phyloP scores from a whole-genome alignment of 176 grass and related monocot genomes.

The Thalia dealbata region DNA sequence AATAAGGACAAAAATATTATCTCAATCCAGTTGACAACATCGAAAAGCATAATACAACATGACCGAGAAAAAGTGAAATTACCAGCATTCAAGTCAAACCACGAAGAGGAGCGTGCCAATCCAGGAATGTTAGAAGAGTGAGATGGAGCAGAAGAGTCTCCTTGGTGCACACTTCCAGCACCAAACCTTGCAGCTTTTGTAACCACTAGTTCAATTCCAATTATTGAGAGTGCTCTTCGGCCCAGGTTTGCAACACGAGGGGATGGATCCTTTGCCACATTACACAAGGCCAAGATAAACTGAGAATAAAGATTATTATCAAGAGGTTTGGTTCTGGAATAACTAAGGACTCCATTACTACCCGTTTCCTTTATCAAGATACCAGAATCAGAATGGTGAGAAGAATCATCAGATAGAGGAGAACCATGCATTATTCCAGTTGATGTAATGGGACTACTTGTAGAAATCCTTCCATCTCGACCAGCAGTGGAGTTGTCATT shows the following conservation, averaged over 20 bases:
- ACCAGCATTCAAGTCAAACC: constrained; percentile 97
- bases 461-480: constrained; percentile 60
- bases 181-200: constrained; percentile 65
- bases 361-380: constrained; percentile 56
- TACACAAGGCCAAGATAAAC: constrained; percentile 66
- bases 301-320: constrained; percentile 66
- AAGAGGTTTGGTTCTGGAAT: constrained; percentile 39
- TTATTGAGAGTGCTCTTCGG: constrained; percentile 58
- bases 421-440: constrained; percentile 71
- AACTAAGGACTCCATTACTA: constrained; percentile 63
- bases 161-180: constrained; percentile 37
- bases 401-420: constrained; percentile 89
- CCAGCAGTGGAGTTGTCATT: constrained; percentile 54
- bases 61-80: constrained; percentile 13
- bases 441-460: constrained; percentile 51
- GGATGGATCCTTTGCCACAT: constrained; percentile 81
- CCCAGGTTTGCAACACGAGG: constrained; percentile 65
- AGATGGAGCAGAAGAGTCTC: constrained; percentile 52
- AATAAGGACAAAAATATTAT: background rate
- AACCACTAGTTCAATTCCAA: constrained; percentile 78
- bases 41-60: background rate
- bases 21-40: background rate
- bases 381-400: constrained; percentile 87
- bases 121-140: constrained; percentile 45
- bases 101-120: constrained; percentile 87